phyloP scores from a whole-genome alignment of 2,329 filamentous ascomycete species.

The Beauveria medogensis region DNA sequence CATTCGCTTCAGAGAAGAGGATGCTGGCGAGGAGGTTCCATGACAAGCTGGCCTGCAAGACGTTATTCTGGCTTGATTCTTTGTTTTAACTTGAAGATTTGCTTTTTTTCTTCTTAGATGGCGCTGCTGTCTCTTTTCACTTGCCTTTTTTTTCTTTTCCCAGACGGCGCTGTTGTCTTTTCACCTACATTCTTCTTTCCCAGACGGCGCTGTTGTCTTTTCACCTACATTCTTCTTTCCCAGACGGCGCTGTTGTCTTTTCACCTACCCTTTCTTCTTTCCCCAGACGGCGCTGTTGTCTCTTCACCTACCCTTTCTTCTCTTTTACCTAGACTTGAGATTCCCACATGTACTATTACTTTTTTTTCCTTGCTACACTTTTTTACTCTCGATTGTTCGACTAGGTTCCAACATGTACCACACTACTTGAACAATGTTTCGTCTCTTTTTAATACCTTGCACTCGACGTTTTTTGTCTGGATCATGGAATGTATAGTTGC shows the following conservation, averaged over 20 bases:
- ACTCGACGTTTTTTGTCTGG: not conserved
- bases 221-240: conserved; percentile 5
- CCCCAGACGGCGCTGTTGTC: too few relatives aligned
- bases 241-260: not conserved
- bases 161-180: not conserved
- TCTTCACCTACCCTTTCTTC: too few relatives aligned
- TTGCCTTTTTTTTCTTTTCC: not conserved
- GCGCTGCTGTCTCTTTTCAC: not conserved
- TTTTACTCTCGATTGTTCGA: not conserved
- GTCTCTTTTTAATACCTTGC: not conserved
- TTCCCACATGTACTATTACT: conserved; percentile 10
- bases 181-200: conserved; percentile 5
- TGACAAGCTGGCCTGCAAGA: conserved; percentile 7
- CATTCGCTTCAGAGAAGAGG: conserved; percentile 51
- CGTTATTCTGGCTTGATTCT: too few relatives aligned
- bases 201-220: not conserved
- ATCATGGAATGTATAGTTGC: not conserved
- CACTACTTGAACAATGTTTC: not conserved
- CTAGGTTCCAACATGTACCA: not conserved
- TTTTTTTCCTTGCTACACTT: not conserved
- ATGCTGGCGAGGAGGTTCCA: conserved; percentile 45
- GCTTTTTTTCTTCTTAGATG: too few relatives aligned
- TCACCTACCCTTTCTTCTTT: conserved; percentile 6
- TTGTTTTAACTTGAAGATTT: too few relatives aligned
- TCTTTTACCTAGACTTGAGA: conserved; percentile 11